These are phyloP conservation scores for Rhodotorula diobovata DNA, from an alignment of 768 basidiomycete genomes.

Conservation along the genomic window DNA sequence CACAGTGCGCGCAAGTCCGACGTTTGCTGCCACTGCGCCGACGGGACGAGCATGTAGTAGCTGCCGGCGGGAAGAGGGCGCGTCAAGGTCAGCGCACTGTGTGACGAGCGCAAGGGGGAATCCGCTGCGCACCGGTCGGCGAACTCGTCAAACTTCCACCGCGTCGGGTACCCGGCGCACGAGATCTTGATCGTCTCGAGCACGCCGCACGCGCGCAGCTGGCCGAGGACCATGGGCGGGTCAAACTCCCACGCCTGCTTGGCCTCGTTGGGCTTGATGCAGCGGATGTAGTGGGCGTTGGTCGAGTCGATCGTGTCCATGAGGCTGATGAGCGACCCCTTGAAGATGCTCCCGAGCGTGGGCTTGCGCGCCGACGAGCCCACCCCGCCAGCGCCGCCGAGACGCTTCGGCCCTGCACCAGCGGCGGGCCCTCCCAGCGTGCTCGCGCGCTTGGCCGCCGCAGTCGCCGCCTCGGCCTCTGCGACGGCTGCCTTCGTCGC, in stretches of 20 bases:
- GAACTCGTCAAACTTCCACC: constrained; percentile 98
- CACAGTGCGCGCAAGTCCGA: constrained; percentile 71
- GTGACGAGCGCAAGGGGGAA: background rate
- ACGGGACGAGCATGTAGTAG: constrained; percentile 93
- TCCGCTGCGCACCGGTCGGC: constrained; percentile 71
- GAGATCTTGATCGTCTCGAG: constrained; percentile 97
- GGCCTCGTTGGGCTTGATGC: constrained; percentile 96
- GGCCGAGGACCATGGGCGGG: constrained; percentile 89
- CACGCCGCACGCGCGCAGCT: constrained; percentile 95
- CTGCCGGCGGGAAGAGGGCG: constrained; percentile 49
- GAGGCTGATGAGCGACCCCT: constrained; percentile 80
- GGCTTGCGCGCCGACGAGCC: constrained; percentile 67
- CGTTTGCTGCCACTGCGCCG: constrained; percentile 70
- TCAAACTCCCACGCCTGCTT: constrained; percentile 97
- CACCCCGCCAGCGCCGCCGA: constrained; percentile 50
- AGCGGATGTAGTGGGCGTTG: constrained; percentile 98
- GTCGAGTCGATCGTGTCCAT: constrained; percentile 98
- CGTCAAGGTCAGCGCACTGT: background rate
- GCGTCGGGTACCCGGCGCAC: constrained; percentile 95
- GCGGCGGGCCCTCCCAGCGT: constrained; percentile 42
- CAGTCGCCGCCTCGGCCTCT: constrained; percentile 48
- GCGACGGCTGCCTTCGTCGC: constrained; percentile 65
- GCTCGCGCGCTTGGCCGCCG: constrained; percentile 38
- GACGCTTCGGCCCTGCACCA: constrained; percentile 48
- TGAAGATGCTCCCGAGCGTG: constrained; percentile 97